A percentile compares a stretch with the other conserved stretches of the same genome.
phyloP scores from a whole-genome alignment of 495 filamentous ascomycete genomes.

The Xylaria intraflava region DNA sequence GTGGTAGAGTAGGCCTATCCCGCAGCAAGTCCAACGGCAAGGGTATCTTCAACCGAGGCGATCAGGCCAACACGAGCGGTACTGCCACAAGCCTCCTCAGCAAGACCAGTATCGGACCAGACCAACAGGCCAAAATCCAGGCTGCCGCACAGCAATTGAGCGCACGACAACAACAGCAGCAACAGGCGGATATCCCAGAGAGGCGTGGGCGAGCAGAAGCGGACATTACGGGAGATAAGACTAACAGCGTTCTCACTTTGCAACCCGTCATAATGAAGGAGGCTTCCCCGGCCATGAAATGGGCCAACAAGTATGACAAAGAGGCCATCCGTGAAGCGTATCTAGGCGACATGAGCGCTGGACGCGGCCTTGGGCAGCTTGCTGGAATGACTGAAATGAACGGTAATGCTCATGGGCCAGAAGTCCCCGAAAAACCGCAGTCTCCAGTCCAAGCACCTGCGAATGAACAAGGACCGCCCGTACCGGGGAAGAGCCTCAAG shows the following conservation, averaged over 20 bases:
- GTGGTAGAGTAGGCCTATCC: constrained; percentile 51
- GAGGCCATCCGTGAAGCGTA: constrained; percentile 75
- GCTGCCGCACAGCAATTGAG: constrained; percentile 78
- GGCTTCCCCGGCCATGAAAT: constrained; percentile 90
- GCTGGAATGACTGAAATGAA: constrained; percentile 21
- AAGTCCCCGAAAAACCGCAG: constrained; percentile 29
- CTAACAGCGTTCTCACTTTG: constrained; percentile 84
- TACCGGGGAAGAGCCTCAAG: constrained; percentile 29
- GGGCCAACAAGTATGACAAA: constrained; percentile 87
- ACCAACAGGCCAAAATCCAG: constrained; percentile 89
- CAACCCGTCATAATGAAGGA: constrained; percentile 81
- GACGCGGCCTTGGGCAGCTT: constrained; percentile 46
- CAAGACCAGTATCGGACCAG: constrained; percentile 83
- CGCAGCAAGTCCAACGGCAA: constrained; percentile 63
- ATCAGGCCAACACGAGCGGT: constrained; percentile 25
- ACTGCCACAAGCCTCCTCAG: constrained; percentile 51
- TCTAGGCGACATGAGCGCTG: constrained; percentile 62
- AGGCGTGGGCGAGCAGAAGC: constrained; percentile 47
- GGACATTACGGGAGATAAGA: constrained; percentile 61
- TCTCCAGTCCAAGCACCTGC: constrained; percentile 11
- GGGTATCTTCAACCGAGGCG: constrained; percentile 31
- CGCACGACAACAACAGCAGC: constrained; percentile 42
- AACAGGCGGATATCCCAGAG: constrained; percentile 20
- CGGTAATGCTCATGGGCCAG: constrained; percentile 23
- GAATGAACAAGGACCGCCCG: constrained; percentile 3